Evolutionary conservation across 2,329 filamentous ascomycete species (phyloP).

Genomic region (Amauroascus niger): DNA sequence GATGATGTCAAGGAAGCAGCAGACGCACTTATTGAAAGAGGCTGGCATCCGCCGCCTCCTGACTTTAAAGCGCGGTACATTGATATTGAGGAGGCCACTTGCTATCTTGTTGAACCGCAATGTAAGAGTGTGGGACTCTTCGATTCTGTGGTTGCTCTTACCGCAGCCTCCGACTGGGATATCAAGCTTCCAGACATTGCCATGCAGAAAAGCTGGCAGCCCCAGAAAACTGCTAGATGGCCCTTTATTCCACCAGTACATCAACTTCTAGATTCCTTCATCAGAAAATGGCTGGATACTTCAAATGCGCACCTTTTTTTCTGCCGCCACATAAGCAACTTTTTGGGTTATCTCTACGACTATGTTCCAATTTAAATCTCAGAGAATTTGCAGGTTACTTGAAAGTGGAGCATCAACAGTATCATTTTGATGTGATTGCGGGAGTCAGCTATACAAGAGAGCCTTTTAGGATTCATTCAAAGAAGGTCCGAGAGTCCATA

Average conservation of each 20-base stretch:
- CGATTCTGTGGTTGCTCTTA: constrained; percentile 18
- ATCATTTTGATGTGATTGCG: constrained; percentile 18
- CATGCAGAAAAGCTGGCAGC: constrained; percentile 11
- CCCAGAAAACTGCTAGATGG: constrained; percentile 11
- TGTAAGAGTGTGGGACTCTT: constrained; percentile 12
- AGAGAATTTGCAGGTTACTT: constrained; percentile 17
- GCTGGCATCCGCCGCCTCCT: constrained; percentile 15
- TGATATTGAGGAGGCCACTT: constrained; percentile 11
- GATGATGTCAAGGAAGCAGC: constrained; percentile 11
- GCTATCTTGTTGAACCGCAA: constrained; percentile 16
- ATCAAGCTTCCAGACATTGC: constrained; percentile 16
- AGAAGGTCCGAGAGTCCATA: constrained; percentile 15
- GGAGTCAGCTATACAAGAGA: constrained; percentile 22
- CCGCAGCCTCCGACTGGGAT: constrained; percentile 17
- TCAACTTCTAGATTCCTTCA: constrained; percentile 18
- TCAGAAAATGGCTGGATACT: constrained; percentile 18
- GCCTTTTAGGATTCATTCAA: constrained; percentile 19
- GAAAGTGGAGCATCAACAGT: constrained; percentile 18
- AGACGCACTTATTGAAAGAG: constrained; percentile 13
- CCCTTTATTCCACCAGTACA: constrained; percentile 15
- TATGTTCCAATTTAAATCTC: constrained; percentile 17
- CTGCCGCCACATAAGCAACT: constrained; percentile 12
- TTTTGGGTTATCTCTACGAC: constrained; percentile 17
- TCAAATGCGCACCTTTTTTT: constrained; percentile 12
- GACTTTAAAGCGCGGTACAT: constrained; percentile 11